Evolutionary conservation across 352 stramenopile genomes (phyloP).

Genomic region (Globisporangium uncinulatum): DNA sequence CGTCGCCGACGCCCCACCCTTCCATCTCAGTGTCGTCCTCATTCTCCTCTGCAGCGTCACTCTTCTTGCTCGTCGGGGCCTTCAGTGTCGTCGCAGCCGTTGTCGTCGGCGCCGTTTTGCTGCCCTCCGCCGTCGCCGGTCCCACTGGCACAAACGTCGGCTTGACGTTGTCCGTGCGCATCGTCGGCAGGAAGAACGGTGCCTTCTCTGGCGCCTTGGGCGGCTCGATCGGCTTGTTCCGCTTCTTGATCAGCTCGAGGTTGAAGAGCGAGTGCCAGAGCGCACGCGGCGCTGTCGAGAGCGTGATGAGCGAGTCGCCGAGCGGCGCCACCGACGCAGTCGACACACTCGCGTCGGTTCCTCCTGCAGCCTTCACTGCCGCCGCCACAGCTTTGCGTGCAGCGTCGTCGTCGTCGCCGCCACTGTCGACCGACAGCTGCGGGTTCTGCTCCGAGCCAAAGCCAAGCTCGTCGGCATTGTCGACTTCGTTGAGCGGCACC

Average conservation of each 20-base stretch:
- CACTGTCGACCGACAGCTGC: slow-evolving; percentile 24
- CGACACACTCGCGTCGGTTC: slow-evolving; percentile 27
- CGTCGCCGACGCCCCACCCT: slow-evolving; percentile 54
- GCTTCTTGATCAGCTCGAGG: slow-evolving; percentile 93
- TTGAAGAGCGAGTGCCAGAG: slow-evolving; percentile 91
- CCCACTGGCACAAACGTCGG: slow-evolving; percentile 64
- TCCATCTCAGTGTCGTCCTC: slow-evolving; percentile 33
- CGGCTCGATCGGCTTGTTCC: slow-evolving; percentile 94
- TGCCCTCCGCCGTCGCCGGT: slow-evolving; percentile 8
- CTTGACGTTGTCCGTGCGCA: slow-evolving; percentile 72
- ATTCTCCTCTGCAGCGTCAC: slow-evolving; percentile 16
- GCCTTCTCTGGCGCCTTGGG: slow-evolving; percentile 92
- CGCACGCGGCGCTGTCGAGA: slow-evolving; percentile 71
- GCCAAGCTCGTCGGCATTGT: slow-evolving; percentile 57
- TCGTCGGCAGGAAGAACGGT: slow-evolving; percentile 95
- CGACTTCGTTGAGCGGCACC: slow-evolving; percentile 79
- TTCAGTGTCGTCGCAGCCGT: too few species aligned
- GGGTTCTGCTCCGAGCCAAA: slow-evolving; percentile 53
- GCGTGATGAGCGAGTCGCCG: slow-evolving; percentile 57
- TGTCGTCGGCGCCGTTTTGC: not conserved
- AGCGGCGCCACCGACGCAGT: slow-evolving; percentile 42
- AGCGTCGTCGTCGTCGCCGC: slow-evolving; percentile 6
- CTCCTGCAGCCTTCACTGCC: slow-evolving; percentile 37
- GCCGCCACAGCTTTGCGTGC: slow-evolving; percentile 23
- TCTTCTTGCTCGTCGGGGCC: not conserved